phyloP scores from a whole-genome alignment of 176 grass and related monocot species.

The Phragmites australis region DNA sequence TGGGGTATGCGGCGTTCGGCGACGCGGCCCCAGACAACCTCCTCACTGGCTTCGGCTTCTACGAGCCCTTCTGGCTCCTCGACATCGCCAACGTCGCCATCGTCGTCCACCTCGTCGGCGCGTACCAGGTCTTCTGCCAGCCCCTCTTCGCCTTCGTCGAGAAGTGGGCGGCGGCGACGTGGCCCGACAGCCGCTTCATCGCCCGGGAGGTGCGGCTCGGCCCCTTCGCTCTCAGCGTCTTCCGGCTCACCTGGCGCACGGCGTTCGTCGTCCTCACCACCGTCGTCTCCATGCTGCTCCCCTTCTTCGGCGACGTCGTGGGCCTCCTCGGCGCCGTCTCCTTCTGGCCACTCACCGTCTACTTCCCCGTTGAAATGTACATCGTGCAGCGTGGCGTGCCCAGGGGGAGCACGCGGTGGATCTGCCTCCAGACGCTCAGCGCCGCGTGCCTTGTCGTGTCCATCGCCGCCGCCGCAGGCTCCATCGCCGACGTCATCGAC shows the following conservation, averaged over 20 bases:
- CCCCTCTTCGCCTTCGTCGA: constrained; percentile 85
- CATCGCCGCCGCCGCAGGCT: constrained; percentile 46
- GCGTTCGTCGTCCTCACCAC: constrained; percentile 58
- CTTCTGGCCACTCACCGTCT: constrained; percentile 74
- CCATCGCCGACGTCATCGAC: constrained; percentile 57
- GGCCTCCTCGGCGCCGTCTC: constrained; percentile 61
- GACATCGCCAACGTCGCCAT: constrained; percentile 87
- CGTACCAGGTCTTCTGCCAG: constrained; percentile 83
- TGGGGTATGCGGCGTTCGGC: constrained; percentile 91
- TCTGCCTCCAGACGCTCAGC: constrained; percentile 64
- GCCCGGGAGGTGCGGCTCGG: constrained; percentile 14
- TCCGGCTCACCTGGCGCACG: constrained; percentile 63
- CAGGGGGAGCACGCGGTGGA: constrained; percentile 40
- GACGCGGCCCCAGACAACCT: constrained; percentile 78
- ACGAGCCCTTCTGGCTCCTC: constrained; percentile 92
- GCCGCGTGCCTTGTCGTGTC: constrained; percentile 53
- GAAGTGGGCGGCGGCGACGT: constrained; percentile 45
- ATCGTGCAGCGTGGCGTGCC: constrained; percentile 46
- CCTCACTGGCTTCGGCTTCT: constrained; percentile 89
- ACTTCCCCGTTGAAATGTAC: constrained; percentile 79
- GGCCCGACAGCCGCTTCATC: constrained; percentile 71
- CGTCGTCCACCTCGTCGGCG: constrained; percentile 79
- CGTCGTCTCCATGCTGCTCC: constrained; percentile 62
- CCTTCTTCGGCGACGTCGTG: constrained; percentile 73
- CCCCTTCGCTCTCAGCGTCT: constrained; percentile 33